A percentile compares a stretch with the other conserved stretches of the same genome.
Conservation (phyloP, 805 yeast species). For the Maudiozyma serrabonitensis region DNA sequence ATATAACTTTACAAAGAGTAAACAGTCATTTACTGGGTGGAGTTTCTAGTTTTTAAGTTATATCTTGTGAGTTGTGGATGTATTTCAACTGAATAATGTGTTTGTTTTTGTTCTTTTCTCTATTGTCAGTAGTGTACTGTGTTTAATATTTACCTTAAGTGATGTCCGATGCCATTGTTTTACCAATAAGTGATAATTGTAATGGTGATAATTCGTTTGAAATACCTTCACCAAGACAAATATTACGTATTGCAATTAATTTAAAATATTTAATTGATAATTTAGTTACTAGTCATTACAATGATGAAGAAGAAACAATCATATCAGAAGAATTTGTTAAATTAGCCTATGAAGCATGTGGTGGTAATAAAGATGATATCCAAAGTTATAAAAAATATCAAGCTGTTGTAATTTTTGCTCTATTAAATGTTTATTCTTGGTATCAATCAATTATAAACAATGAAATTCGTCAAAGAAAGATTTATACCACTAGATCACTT, state of each 20-base stretch:
- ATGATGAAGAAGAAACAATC: conserved; percentile 42
- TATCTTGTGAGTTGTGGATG: too few relatives aligned
- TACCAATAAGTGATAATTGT: not conserved
- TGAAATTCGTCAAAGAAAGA: conserved; percentile 59
- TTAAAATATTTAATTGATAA: conserved; percentile 65
- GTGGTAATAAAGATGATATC: conserved; percentile 53
- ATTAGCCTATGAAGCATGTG: conserved; percentile 65
- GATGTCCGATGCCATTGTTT: too few relatives aligned
- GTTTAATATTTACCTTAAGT: too few relatives aligned
- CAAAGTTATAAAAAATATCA: conserved; percentile 53
- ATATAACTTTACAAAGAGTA: too few relatives aligned
- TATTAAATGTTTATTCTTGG: conserved; percentile 74
- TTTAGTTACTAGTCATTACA: conserved; percentile 57
- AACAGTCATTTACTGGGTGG: too few relatives aligned
- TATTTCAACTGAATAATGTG: too few relatives aligned
- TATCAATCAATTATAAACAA: conserved; percentile 47
- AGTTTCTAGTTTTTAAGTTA: too few relatives aligned
- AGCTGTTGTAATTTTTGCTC: conserved; percentile 57
- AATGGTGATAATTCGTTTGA: not conserved
- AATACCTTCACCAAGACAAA: conserved; percentile 57
- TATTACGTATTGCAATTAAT: conserved; percentile 59
- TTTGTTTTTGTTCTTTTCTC: too few relatives aligned
- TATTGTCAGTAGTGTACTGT: too few relatives aligned
- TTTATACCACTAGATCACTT: conserved; percentile 48
- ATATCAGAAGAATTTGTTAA: conserved; percentile 48